Base-by-base conservation (phyloP, 1,284 basidiomycete species). In the Termitomyces sp. region DNA sequence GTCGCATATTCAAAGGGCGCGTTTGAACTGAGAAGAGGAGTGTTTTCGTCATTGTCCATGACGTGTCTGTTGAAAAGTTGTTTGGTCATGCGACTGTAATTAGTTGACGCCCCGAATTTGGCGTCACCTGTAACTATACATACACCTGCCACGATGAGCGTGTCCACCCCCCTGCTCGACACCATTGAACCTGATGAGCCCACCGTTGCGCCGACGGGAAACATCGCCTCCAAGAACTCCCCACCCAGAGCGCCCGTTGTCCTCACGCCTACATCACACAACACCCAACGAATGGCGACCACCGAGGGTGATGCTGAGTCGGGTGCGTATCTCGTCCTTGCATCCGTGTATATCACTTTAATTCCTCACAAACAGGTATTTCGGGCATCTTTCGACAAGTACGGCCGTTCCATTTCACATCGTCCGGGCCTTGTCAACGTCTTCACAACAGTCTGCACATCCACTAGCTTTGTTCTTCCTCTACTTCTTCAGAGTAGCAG, bases 401-500 rank as follows among this genome's bases (percentile, higher is more conserved):
- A 70, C 54, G 69, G 57, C 17, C 21, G 19, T 36, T 55, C 34
- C 3, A 39, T 34, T 30, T 50, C n/a, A 19, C 45, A 42, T 33
- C 8, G 39, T 31, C 31, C 19, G 17, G 50, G 21, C n/a, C 30
- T 33, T 13, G 47, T 51, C 19, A 51, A 52, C 21, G 50, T 33
- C 38, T 53, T 40, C 36, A 57, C 43, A 13, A 42, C 67, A 90
- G 83, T 93, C 90, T 52, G 84, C 90, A 1, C 94, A 96, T 68
- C 94, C 94, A 2, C 65, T 88, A 53, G 85, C 86, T 8, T 79
- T 98, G 21, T 83, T 93, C 64, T 90, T 86, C 68, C 79, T 97
- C 30, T 97, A 86, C 70, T 71, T 92, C 65, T 96, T 98, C 76
- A 81, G 94, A 45, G 81, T 86, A 59, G 78, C 86, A 8, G 94